Evolutionary conservation across 2,329 filamentous ascomycete species (phyloP), one percentile per base, ranked within the genome.

Genomic region (Parasarocladium wereldwijsianum): DNA sequence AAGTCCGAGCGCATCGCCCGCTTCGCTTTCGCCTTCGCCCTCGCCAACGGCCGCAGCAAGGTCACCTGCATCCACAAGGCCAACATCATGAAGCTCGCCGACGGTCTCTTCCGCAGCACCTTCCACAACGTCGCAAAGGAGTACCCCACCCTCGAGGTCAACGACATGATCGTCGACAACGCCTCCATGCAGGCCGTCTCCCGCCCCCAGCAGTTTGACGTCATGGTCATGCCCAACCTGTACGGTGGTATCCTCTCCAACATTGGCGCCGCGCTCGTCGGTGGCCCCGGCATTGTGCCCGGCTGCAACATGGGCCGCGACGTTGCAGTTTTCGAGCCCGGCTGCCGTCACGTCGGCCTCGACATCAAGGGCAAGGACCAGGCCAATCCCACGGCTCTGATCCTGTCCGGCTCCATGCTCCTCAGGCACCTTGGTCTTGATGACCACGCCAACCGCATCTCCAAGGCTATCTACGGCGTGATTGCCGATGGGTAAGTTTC

Each of bases 101-200:
- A 98, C 47, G 90, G 90, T 61, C 81, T 98, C 34, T 98, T 98
- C 83, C 81, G 90, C 57, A 87, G 77, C 65, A 96, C 90, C 44
- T 92, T 96, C 71, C 84, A 93, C 67, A 70, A 76, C 50, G 76
- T 90, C 44, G 82, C 85, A 43, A 81, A 92, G 66, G 84, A 93
- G 58, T 98, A 90, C 66, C 87, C 90, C 36, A 92, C 83, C 39
- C 70, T 98, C 46, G 82, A 94, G 68, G 79, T 78, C 54, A 92
- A 92, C 68, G 90, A 98, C 65, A 94, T 98, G 87, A 98, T 98
- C 58, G 90, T 98, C 60, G 90, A 98, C 66, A 98, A 98, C 62
- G 90, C 90, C 50, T 93, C 83, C 51, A 98, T 98, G 90, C 90
- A 98, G 69, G 92, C 85, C 54, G 90, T 98, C 45, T 86, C 83